phyloP scores from a whole-genome alignment of 257 asterid species.

The Ilex asprella region DNA sequence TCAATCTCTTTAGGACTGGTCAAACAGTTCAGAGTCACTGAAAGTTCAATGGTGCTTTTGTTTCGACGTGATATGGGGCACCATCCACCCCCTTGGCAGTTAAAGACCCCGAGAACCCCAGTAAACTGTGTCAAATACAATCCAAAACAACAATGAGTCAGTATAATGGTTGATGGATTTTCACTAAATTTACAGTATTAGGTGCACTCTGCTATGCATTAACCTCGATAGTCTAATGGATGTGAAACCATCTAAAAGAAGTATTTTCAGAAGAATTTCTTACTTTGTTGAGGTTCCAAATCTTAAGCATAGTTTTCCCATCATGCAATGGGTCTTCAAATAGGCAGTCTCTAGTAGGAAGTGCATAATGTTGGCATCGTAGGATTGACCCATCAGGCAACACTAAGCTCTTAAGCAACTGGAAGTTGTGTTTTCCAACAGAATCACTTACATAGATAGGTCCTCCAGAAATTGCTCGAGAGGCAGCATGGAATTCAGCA shows the following conservation, averaged over 20 bases:
- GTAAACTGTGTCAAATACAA: constrained; percentile 14
- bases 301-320: constrained; percentile 28
- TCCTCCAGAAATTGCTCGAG: constrained; percentile 37
- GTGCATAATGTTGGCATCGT: constrained; percentile 24
- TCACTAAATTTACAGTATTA: no score
- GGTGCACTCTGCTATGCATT: no score
- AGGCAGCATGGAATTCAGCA: constrained; percentile 32
- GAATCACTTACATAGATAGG: constrained; percentile 29
- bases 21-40: constrained; percentile 13
- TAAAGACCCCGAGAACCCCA: constrained; percentile 27
- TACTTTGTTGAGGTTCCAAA: constrained; percentile 30
- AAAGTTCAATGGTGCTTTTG: constrained; percentile 15
- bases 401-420: constrained; percentile 16
- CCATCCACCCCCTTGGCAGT: constrained; percentile 36
- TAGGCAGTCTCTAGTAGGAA: constrained; percentile 21
- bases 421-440: constrained; percentile 22
- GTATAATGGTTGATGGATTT: neutral
- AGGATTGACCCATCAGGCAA: constrained; percentile 26
- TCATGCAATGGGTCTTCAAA: constrained; percentile 23
- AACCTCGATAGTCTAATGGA: no score
- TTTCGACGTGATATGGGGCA: constrained; percentile 17
- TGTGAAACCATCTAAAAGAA: neutral
- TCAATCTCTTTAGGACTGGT: constrained; percentile 27
- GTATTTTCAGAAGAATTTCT: neutral
- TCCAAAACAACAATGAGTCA: neutral